Evolutionary conservation across 495 filamentous ascomycete species (phyloP).

Genomic region (Penicillium mononematosum): DNA sequence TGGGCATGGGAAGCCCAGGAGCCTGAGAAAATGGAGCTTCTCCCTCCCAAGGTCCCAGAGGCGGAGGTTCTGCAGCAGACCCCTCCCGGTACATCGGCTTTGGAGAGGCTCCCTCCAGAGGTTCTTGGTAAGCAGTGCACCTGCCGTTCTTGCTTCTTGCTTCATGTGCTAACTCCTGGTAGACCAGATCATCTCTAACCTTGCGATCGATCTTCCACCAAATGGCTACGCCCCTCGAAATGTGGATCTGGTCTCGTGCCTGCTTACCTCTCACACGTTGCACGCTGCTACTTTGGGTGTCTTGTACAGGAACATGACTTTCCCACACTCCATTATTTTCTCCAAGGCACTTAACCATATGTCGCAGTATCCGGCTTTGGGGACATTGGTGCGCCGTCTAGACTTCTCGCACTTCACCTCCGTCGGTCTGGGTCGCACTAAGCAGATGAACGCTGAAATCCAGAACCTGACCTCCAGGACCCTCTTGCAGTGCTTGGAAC

Average conservation of each 20-base stretch:
- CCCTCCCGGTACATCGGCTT: conserved; percentile 36
- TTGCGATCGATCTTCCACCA: conserved; percentile 73
- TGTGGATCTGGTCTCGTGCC: conserved; percentile 74
- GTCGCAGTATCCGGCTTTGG: conserved; percentile 64
- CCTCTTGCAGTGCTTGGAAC: conserved; percentile 69
- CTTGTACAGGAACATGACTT: conserved; percentile 79
- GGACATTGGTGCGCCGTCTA: conserved; percentile 74
- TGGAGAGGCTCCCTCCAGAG: conserved; percentile 70
- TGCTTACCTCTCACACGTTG: conserved; percentile 72
- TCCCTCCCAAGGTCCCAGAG: conserved; percentile 28
- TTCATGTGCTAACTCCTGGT: conserved; percentile 20
- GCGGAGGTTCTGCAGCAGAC: conserved; percentile 30
- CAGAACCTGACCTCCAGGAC: conserved; percentile 79
- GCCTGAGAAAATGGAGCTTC: conserved; percentile 17
- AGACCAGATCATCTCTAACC: conserved; percentile 75
- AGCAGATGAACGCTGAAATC: conserved; percentile 74
- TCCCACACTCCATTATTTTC: conserved; percentile 84
- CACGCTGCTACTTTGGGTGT: conserved; percentile 74
- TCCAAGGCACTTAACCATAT: conserved; percentile 78
- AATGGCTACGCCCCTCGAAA: conserved; percentile 78
- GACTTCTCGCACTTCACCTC: conserved; percentile 92
- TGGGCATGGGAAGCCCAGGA: conserved; percentile 56
- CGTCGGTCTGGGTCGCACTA: conserved; percentile 74
- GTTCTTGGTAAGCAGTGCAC: conserved; percentile 61
- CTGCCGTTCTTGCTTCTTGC: conserved; percentile 7